A percentile compares a stretch with the other conserved stretches of the same genome.
Conservation (phyloP, 2,329 filamentous ascomycete genomes). For the Coniochaeta prunicola region DNA sequence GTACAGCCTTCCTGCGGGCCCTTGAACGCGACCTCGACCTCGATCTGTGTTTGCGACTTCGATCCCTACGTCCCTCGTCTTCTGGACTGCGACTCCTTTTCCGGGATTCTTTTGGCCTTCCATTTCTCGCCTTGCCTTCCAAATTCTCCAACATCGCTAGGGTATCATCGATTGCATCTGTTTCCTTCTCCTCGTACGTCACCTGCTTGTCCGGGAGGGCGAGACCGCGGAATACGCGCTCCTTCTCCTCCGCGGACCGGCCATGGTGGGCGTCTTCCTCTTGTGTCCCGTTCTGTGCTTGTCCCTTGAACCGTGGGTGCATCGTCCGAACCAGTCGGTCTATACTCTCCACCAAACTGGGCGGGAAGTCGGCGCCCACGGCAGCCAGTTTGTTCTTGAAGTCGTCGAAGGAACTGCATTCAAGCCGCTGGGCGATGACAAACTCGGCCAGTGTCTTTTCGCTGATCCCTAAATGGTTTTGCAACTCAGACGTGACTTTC, state of each 20-base stretch:
- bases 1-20: conserved; percentile 30
- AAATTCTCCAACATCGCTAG: conserved; percentile 85
- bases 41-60: conserved; percentile 39
- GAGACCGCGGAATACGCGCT: conserved; percentile 83
- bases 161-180: conserved; percentile 81
- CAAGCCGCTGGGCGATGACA: conserved; percentile 80
- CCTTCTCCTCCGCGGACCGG: conserved; percentile 60
- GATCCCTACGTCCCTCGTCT: conserved; percentile 16
- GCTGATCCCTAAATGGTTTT: conserved; percentile 85
- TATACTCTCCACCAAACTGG: conserved; percentile 84
- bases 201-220: conserved; percentile 72
- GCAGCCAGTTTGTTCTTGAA: conserved; percentile 71
- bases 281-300: conserved; percentile 24
- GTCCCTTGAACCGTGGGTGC: conserved; percentile 77
- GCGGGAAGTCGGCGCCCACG: conserved; percentile 75
- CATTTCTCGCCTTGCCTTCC: conserved; percentile 52
- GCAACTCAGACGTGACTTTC: conserved; percentile 87
- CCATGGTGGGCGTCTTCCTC: conserved; percentile 28
- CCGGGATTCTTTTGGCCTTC: conserved; percentile 21
- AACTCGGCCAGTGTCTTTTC: conserved; percentile 97
- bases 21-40: conserved; percentile 41
- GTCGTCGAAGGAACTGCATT: conserved; percentile 60
- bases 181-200: conserved; percentile 25
- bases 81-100: conserved; percentile 25
- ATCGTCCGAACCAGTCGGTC: conserved; percentile 82